Evolutionary conservation across 495 filamentous ascomycete species (phyloP).

Genomic region (Apodospora peruviana): DNA sequence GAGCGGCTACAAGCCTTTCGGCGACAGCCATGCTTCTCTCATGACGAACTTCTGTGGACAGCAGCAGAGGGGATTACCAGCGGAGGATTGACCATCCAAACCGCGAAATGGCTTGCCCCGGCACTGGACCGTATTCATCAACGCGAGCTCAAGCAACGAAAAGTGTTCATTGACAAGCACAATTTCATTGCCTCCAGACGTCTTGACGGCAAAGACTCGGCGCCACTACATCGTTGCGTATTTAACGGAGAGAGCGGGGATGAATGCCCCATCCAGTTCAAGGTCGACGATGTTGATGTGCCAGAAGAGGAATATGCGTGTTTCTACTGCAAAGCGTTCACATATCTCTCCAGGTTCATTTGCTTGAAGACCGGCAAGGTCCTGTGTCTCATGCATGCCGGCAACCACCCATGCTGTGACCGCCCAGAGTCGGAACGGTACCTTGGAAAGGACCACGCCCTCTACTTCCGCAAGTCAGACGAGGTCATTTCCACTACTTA

Average conservation of each 20-base stretch:
- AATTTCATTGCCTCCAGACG: conserved; percentile 48
- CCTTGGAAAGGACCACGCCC: conserved; percentile 56
- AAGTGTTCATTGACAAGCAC: conserved; percentile 63
- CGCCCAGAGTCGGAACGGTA: conserved; percentile 53
- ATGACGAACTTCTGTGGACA: conserved; percentile 92
- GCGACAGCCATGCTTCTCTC: conserved; percentile 91
- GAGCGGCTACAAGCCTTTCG: conserved; percentile 82
- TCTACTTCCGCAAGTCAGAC: conserved; percentile 72
- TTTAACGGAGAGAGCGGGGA: conserved; percentile 35
- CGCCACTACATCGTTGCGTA: conserved; percentile 30
- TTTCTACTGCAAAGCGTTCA: conserved; percentile 84
- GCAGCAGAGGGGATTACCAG: conserved; percentile 60
- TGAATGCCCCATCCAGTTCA: conserved; percentile 37
- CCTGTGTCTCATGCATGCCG: conserved; percentile 74
- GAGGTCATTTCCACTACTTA: conserved; percentile 59
- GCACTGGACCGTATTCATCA: conserved; percentile 71
- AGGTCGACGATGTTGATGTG: conserved; percentile 64
- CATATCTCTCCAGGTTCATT: conserved; percentile 83
- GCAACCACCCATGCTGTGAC: conserved; percentile 73
- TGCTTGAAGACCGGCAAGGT: conserved; percentile 73
- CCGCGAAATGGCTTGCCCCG: conserved; percentile 88
- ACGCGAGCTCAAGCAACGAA: conserved; percentile 65
- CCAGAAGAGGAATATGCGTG: conserved; percentile 89
- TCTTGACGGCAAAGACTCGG: conserved; percentile 38
- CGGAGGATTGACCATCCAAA: conserved; percentile 78